Evolutionary conservation across 1,284 basidiomycete species (phyloP), one percentile per base, ranked within the genome.

Genomic region (Ganoderma leucocontextum): DNA sequence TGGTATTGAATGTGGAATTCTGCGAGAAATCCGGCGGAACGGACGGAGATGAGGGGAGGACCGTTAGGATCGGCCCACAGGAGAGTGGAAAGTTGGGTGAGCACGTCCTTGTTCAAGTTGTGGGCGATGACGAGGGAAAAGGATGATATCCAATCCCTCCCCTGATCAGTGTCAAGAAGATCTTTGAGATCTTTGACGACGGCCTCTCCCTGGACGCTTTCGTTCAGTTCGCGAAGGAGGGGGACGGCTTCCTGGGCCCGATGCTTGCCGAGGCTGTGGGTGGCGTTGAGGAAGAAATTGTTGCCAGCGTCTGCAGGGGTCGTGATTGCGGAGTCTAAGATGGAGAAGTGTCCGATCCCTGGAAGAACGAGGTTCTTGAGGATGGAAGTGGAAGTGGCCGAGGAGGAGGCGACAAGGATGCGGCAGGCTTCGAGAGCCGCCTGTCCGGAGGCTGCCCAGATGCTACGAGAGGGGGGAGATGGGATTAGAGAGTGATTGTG

Each of bases 311-410:
- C 97, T 62, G 91, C 87, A 4, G 89, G 85, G 1, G 89, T 84
- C 19, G 92, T 91, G 36, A 79, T 75, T 1, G 82, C 79, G 57
- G 87, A 80, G 74, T 97, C 96, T 66, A 97, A 86, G 78, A 99
- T 87, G 55, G 95, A 95, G 78, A 98, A 97, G 77, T 93, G 88
- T 25, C 96, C 95, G 70, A 98, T 90, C 22, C 97, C 97, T 4
- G 97, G 97, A 12, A 99, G 89, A 39, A 98, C 95, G 70, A 99
- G 91, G 78, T 98, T 98, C 86, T 99, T 98, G 73, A 98, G 86
- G 70, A 95, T 89, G 66, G 94, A 92, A 38, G 94, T 93, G 0
- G 93, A 91, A 0, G 95, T 93, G 0, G 95, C 93, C 52, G 91
- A 90, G 7, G 85, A 91, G 38, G 92, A 93, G 62, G 98, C 79